phyloP scores from a whole-genome alignment of 768 basidiomycete species.

The Sarcomyxa edulis region DNA sequence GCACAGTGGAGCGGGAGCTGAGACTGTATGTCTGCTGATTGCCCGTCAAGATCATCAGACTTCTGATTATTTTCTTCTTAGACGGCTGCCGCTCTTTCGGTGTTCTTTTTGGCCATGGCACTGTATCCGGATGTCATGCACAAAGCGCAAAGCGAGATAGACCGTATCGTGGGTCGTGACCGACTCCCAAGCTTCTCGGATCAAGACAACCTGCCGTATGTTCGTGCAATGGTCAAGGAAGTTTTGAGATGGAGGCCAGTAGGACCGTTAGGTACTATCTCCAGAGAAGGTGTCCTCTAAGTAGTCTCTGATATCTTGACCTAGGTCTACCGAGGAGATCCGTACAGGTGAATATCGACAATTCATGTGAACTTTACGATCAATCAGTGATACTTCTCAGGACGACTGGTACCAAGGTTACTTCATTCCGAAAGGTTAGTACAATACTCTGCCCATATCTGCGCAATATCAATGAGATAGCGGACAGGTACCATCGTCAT shows the following conservation, averaged over 20 bases:
- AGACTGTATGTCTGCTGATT: not conserved
- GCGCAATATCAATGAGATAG: slow-evolving; percentile 17
- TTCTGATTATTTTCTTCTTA: too few relatives aligned
- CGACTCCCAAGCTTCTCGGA: slow-evolving; percentile 12
- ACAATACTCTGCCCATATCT: not conserved
- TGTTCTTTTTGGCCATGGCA: slow-evolving; percentile 13
- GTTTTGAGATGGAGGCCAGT: slow-evolving; percentile 13
- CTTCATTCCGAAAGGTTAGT: slow-evolving; percentile 7
- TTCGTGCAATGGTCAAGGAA: slow-evolving; percentile 19
- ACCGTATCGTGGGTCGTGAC: slow-evolving; percentile 10
- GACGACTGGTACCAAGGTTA: slow-evolving; percentile 9
- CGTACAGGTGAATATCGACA: too few relatives aligned
- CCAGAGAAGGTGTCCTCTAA: not conserved
- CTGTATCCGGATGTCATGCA: slow-evolving; percentile 16
- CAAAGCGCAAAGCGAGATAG: slow-evolving; percentile 19
- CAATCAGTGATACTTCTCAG: too few relatives aligned
- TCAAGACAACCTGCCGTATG: slow-evolving; percentile 12
- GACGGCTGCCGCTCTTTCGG: too few relatives aligned
- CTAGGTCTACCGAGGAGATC: too few relatives aligned
- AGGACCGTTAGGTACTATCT: slow-evolving; percentile 10
- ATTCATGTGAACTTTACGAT: too few relatives aligned
- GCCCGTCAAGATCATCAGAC: too few relatives aligned
- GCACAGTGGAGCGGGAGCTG: slow-evolving; percentile 7
- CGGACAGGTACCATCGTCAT: slow-evolving; percentile 14
- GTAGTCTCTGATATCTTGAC: too few relatives aligned